phyloP scores from a whole-genome alignment of 2,329 filamentous ascomycete genomes.

The Pleurostoma richardsiae region DNA sequence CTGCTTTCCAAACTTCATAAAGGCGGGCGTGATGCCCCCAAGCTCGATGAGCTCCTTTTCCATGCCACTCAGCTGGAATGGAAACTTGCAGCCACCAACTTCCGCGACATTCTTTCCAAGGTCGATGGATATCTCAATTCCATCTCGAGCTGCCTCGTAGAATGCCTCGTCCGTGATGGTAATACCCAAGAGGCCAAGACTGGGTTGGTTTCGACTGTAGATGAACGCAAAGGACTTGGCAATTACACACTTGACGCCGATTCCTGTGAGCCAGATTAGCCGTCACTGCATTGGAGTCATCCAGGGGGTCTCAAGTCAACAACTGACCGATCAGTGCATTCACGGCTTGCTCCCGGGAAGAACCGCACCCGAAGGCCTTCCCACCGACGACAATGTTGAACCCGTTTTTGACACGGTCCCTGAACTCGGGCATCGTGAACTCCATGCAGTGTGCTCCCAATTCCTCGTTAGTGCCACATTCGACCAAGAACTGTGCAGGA shows the following conservation, averaged over 20 bases:
- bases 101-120: slow-evolving; percentile 14
- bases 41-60: slow-evolving; percentile 28
- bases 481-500: slow-evolving; percentile 28
- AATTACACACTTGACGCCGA: slow-evolving; percentile 51
- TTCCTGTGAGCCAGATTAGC: slow-evolving; percentile 16
- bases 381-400: slow-evolving; percentile 37
- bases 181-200: slow-evolving; percentile 36
- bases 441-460: slow-evolving; percentile 32
- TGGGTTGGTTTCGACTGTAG: slow-evolving; percentile 62
- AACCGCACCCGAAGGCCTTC: slow-evolving; percentile 38
- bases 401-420: slow-evolving; percentile 25
- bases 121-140: slow-evolving; percentile 28
- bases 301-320: not conserved
- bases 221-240: slow-evolving; percentile 81
- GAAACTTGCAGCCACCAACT: slow-evolving; percentile 18
- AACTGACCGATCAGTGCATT: slow-evolving; percentile 26
- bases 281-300: slow-evolving; percentile 22
- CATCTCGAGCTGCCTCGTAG: slow-evolving; percentile 26
- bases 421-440: slow-evolving; percentile 33
- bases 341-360: slow-evolving; percentile 37
- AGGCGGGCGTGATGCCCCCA: slow-evolving; percentile 32
- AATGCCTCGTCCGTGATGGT: slow-evolving; percentile 30
- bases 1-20: slow-evolving; percentile 27
- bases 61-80: slow-evolving; percentile 30
- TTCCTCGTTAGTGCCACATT: slow-evolving; percentile 20